Conservation (phyloP, 2,329 filamentous ascomycete species). For the Podosphaera fusca region DNA sequence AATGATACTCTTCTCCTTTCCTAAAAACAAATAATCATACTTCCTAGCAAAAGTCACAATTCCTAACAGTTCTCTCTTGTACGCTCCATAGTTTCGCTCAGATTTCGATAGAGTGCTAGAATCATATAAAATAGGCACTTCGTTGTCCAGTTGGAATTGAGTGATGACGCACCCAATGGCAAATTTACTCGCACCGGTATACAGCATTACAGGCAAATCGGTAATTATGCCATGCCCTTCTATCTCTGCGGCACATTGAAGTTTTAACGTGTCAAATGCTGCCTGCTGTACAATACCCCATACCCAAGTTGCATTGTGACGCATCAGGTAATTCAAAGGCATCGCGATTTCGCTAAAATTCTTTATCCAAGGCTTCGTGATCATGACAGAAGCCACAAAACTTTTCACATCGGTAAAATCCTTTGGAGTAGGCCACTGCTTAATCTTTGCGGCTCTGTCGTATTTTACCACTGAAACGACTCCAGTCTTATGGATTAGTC, state of each 20-base stretch:
- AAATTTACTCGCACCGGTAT: neutral
- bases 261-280: neutral
- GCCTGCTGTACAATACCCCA: neutral
- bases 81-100: neutral
- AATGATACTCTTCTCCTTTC: neutral
- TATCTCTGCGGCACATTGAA: neutral
- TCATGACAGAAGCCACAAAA: neutral
- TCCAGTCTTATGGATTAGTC: neutral
- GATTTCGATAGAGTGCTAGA: neutral
- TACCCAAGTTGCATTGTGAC: neutral
- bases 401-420: neutral
- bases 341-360: constrained; percentile 1
- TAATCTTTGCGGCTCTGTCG: neutral
- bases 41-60: neutral
- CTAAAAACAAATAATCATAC: constrained; percentile 1
- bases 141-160: neutral
- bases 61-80: neutral
- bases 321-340: neutral
- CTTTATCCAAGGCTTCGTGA: neutral
- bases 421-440: constrained; percentile 1
- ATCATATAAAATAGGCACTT: constrained; percentile 1
- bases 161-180: neutral
- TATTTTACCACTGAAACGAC: neutral
- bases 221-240: neutral
- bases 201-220: neutral